Evolutionary conservation across 768 basidiomycete genomes (phyloP), one percentile per base, ranked within the genome.

Genomic region (Trametes cubensis): DNA sequence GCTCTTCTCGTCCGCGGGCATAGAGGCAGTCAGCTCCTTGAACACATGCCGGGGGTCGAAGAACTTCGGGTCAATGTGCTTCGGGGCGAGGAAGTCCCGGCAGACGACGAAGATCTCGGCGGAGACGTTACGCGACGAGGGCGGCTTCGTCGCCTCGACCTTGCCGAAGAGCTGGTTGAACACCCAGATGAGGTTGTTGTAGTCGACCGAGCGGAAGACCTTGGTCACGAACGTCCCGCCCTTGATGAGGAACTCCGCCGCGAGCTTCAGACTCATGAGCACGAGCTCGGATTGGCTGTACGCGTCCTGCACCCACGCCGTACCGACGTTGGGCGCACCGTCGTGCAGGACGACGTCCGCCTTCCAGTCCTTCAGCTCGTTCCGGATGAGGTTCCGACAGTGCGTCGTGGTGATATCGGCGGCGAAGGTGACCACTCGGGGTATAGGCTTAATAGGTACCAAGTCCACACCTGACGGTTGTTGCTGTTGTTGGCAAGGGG

Each of bases 61-160:
- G 77, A 99, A 97, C 76, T 96, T 97, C 15, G 96, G 95, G 71
- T 99, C 97, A 69, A 99, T 96, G 68, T 89, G 83, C 75, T 92
- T 94, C 3, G 97, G 97, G 10, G 95, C 94, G 60, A 93, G 83
- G 78, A 94, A 99, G 60, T 92, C 93, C 59, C 89, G 89, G 75
- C 97, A 99, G 52, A 98, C 93, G 68, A 99, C 97, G 81, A 99
- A 99, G 72, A 99, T 99, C 77, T 99, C 97, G 14, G 97, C 97
- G 46, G 97, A 99, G 46, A 99, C 97, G 78, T 96, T 98, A 79
- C 95, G 87, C 23, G 97, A 98, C 40, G 94, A 95, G 10, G 97
- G 95, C 2, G 97, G 97, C 72, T 99, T 99, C 34, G 97, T 99
- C 6, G 97, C 97, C 75, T 99, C 97, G 34, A 99, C 97, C 75